Percentiles rank a stretch among this genome's conserved stretches.
phyloP scores from a whole-genome alignment of 352 stramenopile species.

The Plasmopara halstedii region DNA sequence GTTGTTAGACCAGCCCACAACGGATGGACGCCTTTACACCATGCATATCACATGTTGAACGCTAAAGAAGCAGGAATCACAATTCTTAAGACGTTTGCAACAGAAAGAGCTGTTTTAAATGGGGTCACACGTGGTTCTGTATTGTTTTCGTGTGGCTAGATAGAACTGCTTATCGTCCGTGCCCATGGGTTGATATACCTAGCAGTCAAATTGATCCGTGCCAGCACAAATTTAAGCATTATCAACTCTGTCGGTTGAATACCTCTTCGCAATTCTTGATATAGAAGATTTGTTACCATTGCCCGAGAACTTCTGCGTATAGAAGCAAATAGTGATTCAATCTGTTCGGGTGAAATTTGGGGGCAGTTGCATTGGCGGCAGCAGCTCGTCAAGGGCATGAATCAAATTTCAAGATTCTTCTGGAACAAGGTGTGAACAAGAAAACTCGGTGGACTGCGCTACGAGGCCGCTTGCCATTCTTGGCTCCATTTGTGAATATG shows the following conservation, averaged over 20 bases:
- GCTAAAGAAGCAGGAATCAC: constrained; percentile 61
- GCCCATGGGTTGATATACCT: constrained; percentile 69
- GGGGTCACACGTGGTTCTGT: constrained; percentile 58
- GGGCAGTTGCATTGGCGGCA: constrained; percentile 56
- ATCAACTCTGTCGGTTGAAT: constrained; percentile 70
- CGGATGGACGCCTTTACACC: constrained; percentile 72
- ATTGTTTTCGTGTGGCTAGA: constrained; percentile 73
- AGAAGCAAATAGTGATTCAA: constrained; percentile 48
- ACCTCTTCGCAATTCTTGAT: constrained; percentile 67
- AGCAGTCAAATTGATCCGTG: constrained; percentile 68
- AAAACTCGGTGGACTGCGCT: constrained; percentile 70
- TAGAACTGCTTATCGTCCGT: constrained; percentile 66
- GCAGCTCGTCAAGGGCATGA: constrained; percentile 57
- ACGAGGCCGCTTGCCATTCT: constrained; percentile 72
- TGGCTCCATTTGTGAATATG: constrained; percentile 62
- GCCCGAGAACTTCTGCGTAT: constrained; percentile 57
- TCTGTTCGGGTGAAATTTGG: constrained; percentile 67
- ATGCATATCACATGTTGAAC: constrained; percentile 65
- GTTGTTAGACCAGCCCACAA: constrained; percentile 57
- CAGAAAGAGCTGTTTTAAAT: constrained; percentile 52
- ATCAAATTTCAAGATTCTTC: constrained; percentile 57
- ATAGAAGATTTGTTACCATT: constrained; percentile 58
- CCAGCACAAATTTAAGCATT: constrained; percentile 56
- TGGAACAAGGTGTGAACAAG: constrained; percentile 77
- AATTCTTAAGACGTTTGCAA: constrained; percentile 62